Conservation (phyloP, 192 early-diverging fungal genomes). For the Phycomyces blakesleeanus region DNA sequence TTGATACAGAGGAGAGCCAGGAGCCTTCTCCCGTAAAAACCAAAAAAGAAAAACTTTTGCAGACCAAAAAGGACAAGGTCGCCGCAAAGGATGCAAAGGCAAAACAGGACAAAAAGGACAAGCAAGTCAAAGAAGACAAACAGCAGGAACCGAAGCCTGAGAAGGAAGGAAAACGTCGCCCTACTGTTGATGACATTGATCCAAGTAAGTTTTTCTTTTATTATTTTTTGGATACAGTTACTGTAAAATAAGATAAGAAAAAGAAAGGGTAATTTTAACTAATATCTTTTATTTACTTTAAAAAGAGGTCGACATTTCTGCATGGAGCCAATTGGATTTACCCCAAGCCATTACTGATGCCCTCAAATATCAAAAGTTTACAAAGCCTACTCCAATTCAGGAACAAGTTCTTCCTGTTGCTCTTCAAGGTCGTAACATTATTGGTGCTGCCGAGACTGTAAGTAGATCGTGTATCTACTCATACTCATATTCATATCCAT, state of each 20-base stretch:
- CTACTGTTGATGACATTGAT: conserved; percentile 32
- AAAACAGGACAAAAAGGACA: conserved; percentile 26
- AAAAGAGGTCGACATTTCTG: conserved; percentile 60
- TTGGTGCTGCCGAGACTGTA: conserved; percentile 91
- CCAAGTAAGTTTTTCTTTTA: conserved; percentile 32
- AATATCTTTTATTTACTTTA: background rate
- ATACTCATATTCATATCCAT: no score
- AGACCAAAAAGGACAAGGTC: conserved; percentile 6
- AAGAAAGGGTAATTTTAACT: no score
- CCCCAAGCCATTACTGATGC: conserved; percentile 56
- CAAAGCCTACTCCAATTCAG: conserved; percentile 86
- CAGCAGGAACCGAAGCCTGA: conserved; percentile 9
- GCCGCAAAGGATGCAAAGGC: conserved; percentile 8
- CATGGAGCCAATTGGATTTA: conserved; percentile 68
- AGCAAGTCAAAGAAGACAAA: conserved; percentile 10
- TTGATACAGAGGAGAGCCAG: conserved; percentile 22
- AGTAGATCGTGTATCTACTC: no score
- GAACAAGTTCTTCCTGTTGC: conserved; percentile 65
- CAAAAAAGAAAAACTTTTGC: conserved; percentile 21
- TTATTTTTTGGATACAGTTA: no score
- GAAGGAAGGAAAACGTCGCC: conserved; percentile 4
- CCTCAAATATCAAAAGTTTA: conserved; percentile 69
- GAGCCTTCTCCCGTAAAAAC: conserved; percentile 18
- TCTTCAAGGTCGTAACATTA: conserved; percentile 74
- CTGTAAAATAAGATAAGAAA: no score